Evolutionary conservation across 495 filamentous ascomycete genomes (phyloP), one percentile per base, ranked within the genome.

Genomic region (Podospora bellae-mahoneyi): DNA sequence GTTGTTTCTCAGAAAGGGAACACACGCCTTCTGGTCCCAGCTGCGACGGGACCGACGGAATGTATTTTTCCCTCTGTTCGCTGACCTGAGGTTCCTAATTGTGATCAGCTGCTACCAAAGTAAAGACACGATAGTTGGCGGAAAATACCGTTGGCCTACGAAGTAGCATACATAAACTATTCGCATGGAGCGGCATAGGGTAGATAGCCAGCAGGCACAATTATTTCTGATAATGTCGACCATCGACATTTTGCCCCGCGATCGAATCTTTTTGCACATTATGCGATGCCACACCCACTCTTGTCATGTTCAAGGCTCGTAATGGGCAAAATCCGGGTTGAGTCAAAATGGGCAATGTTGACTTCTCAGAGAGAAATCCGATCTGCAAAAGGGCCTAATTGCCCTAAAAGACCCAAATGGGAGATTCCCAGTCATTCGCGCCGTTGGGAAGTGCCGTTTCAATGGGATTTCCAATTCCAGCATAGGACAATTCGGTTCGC

Each of bases 391-490:
- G 4, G 59, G 59, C n/a, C 56, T 20, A 27, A 58, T 20, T 58
- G 56, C 18, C 56, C n/a, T 13, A 34, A 62, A 26, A 20, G 27
- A 34, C 27, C 28, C 27, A 32, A 32, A 62, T 62, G 60, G 60
- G 39, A 39, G 16, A 9, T 62, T 39, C 32, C 27, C 60, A 28
- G 59, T 39, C 30, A 13, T n/a, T 30, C 19, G 60, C 60, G n/a
- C 30, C 60, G 60, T 20, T 65, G 48, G 58, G 54, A 62, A 57
- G 65, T 65, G 62, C 69, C 69, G 64, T 66, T 71, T 32, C 62
- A 20, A 71, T 71, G 69, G 69, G 66, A 71, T 71, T 68, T 71
- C 69, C 66, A 60, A 63, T 65, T 68, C 62, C 54, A 71, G 69
- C 30, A 71, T 66, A 54, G 58, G 28, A 54, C 61, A 70, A 65